Base-by-base conservation (phyloP, 805 yeast species). In the Debaryomyces maramus region DNA sequence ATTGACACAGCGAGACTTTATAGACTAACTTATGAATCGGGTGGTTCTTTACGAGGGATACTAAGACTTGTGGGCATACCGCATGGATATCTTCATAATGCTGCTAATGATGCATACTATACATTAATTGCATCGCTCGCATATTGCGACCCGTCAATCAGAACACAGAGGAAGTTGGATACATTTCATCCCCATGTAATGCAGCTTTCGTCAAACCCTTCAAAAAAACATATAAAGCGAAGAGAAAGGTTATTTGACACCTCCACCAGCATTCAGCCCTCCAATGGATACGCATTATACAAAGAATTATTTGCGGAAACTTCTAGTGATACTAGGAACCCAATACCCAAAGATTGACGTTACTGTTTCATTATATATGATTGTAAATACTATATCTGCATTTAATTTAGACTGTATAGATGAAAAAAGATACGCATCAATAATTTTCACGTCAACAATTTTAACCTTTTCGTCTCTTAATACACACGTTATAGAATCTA, bases 81-180 rank as follows among this genome's bases (percentile, higher is more conserved):
- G 1, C 80, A 78, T 51, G 72, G 80, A 0, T 71, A 67, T 46
- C 60, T 83, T 34, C 89, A 83, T 55, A 83, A 83, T 53, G 89
- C 85, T 2, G 86, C 82, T 3, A 83, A 83, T 51, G 90, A 83
- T 56, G 78, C 87, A 5, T 78, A 80, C 50, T 81, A 71, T 46
- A 83, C 89, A 0, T 56, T 83, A 34, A 40, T 75, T 21, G 63
- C 76, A n/a, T 70, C 76, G 7, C 45, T 81, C 51, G 67, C 70
- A 24, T 51, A 78, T 41, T 65, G 79, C 36, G 86, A 81, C 53
- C 80, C 78, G 1, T 46, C 50, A 3, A 51, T 59, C 4, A 51
- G 79, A 43, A 39, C 18, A 7, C 16, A 29, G 2, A 40, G 40
- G 10, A 20, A 44, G 7, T 36, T 60, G 13, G 65, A 60, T 40